Evolutionary conservation across 1,139 yeast species (phyloP).

Genomic region (Lodderomyces metapsilosis): DNA sequence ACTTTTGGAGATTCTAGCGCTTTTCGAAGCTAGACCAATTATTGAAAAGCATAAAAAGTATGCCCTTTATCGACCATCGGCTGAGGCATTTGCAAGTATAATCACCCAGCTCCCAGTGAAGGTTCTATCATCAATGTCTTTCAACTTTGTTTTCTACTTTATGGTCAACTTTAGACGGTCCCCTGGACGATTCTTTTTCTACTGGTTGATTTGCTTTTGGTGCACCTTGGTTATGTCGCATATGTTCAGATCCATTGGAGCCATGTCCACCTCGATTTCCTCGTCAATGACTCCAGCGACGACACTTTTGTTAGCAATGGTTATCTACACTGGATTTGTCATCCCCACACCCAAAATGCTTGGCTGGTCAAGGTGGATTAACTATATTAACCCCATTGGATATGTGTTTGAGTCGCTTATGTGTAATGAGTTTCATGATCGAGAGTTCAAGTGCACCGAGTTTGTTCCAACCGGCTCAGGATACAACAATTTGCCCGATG

Average conservation of each 20-base stretch:
- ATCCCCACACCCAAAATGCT: slow-evolving; percentile 57
- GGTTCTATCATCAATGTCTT: slow-evolving; percentile 40
- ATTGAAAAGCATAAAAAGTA: slow-evolving; percentile 61
- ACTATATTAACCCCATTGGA: slow-evolving; percentile 55
- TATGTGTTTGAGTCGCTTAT: slow-evolving; percentile 57
- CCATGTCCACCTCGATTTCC: slow-evolving; percentile 52
- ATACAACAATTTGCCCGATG: slow-evolving; percentile 26
- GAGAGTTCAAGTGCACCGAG: slow-evolving; percentile 47
- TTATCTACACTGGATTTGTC: slow-evolving; percentile 60
- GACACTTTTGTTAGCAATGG: slow-evolving; percentile 49
- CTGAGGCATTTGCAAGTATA: slow-evolving; percentile 60
- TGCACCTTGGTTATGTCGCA: slow-evolving; percentile 55
- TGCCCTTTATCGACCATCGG: slow-evolving; percentile 64
- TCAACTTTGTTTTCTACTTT: slow-evolving; percentile 54
- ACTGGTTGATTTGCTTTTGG: slow-evolving; percentile 43
- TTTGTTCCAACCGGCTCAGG: slow-evolving; percentile 46
- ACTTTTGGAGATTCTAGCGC: slow-evolving; percentile 55
- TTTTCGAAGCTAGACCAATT: slow-evolving; percentile 58
- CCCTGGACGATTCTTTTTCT: slow-evolving; percentile 61
- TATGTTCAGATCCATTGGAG: slow-evolving; percentile 60
- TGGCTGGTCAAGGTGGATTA: slow-evolving; percentile 66
- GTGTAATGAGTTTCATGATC: slow-evolving; percentile 52
- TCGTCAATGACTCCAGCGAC: slow-evolving; percentile 66
- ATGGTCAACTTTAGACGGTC: slow-evolving; percentile 53
- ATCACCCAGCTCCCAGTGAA: slow-evolving; percentile 60